phyloP scores from a whole-genome alignment of 1,284 basidiomycete genomes.

The Trichosporon asahii region DNA sequence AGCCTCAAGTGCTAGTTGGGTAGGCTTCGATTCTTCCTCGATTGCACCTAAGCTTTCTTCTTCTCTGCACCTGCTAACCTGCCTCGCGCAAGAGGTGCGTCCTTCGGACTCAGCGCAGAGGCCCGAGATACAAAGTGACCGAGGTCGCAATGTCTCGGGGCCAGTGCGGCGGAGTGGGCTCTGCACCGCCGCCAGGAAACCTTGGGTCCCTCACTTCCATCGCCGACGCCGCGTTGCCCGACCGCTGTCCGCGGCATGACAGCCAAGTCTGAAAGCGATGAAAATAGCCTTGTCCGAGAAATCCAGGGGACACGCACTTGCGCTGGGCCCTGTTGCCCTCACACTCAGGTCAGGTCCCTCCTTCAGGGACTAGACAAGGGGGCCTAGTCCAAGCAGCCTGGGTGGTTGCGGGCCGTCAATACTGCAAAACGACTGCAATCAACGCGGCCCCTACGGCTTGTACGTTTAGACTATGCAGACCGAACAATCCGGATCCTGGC shows the following conservation, averaged over 20 bases:
- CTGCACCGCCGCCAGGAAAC: neutral
- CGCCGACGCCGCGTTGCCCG: conserved; percentile 2
- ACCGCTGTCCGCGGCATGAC: neutral
- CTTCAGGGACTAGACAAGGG: neutral
- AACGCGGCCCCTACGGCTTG: neutral
- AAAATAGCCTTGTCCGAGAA: neutral
- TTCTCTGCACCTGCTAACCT: no score
- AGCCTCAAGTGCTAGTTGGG: neutral
- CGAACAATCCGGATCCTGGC: neutral
- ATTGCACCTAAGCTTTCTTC: no score
- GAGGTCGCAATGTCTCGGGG: neutral
- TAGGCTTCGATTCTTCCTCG: neutral
- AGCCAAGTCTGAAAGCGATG: neutral
- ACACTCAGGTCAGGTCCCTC: neutral
- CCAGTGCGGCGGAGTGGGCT: neutral
- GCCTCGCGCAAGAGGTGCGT: no score
- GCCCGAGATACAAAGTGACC: neutral
- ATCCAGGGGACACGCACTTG: neutral
- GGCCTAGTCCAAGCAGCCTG: neutral
- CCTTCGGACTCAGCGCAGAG: neutral
- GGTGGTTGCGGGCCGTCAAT: neutral
- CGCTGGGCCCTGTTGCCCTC: neutral
- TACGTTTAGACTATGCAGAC: neutral
- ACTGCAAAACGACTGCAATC: neutral
- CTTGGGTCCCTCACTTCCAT: neutral